Conservation (phyloP, 768 basidiomycete genomes). For the Boletus fagicola region DNA sequence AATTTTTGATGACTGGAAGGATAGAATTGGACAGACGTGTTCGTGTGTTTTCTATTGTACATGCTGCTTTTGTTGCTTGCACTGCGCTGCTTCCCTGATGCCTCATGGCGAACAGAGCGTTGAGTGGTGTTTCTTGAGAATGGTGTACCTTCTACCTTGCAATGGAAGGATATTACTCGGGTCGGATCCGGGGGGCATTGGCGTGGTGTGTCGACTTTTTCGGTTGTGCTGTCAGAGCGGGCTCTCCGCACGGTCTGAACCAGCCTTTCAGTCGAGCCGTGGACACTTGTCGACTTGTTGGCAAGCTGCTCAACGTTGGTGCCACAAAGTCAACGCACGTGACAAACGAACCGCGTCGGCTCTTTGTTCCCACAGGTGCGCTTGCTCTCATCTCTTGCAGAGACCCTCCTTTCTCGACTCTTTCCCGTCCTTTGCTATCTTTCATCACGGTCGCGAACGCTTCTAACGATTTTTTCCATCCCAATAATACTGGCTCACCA, state of each 20-base stretch:
- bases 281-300: not conserved
- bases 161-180: not conserved
- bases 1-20: not conserved
- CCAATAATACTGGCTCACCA: slow-evolving; percentile 13
- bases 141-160: not conserved
- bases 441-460: slow-evolving; percentile 10
- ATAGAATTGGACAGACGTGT: not conserved
- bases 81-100: not conserved
- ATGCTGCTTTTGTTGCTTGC: not conserved
- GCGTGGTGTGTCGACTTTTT: not conserved
- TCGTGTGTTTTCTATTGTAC: not conserved
- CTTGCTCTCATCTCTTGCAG: slow-evolving; percentile 8
- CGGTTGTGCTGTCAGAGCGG: not conserved
- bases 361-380: slow-evolving; percentile 18
- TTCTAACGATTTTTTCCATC: slow-evolving; percentile 15
- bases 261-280: not conserved
- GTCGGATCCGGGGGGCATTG: not conserved
- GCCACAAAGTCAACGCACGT: slow-evolving; percentile 33
- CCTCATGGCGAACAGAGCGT: not conserved
- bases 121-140: not conserved
- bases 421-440: slow-evolving; percentile 3
- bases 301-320: not conserved
- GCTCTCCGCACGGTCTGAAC: not conserved
- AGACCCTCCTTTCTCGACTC: slow-evolving; percentile 4
- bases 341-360: slow-evolving; percentile 33